Percentiles rank a stretch among this genome's conserved stretches.
Evolutionary conservation across 2,329 filamentous ascomycete genomes (phyloP).

Genomic region (Elsinoe necatrix): DNA sequence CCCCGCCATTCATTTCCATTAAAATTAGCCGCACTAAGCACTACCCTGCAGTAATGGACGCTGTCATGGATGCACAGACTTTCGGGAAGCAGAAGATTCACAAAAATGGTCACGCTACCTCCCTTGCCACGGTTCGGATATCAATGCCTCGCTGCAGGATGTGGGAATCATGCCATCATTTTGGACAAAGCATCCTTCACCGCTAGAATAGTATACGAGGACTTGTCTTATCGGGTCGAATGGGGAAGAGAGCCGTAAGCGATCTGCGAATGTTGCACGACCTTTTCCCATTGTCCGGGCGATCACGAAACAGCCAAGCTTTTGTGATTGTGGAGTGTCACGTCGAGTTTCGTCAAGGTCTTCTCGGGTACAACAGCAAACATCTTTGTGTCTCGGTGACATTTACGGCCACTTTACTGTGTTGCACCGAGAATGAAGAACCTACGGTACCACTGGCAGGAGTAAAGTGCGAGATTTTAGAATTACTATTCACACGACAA

Average conservation of each 20-base stretch:
- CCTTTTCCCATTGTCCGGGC: not conserved
- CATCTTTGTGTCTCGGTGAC: too few relatives aligned
- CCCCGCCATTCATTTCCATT: not conserved
- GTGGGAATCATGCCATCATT: conserved; percentile 6
- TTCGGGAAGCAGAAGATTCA: not conserved
- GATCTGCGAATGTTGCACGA: not conserved
- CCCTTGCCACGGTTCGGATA: not conserved
- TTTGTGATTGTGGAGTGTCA: conserved; percentile 1
- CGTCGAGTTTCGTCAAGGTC: not conserved
- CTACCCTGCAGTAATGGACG: not conserved
- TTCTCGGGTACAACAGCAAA: not conserved
- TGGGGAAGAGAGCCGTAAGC: not conserved
- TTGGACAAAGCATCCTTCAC: not conserved
- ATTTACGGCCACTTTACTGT: too few relatives aligned
- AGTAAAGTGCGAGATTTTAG: too few relatives aligned
- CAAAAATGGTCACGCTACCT: conserved; percentile 10
- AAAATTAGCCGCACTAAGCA: conserved; percentile 5
- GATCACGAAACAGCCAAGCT: not conserved
- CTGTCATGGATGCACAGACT: conserved; percentile 10
- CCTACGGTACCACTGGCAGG: too few relatives aligned
- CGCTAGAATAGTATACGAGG: not conserved
- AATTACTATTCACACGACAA: not conserved
- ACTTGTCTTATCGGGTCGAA: not conserved
- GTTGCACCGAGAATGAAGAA: too few relatives aligned
- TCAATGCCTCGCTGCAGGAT: conserved; percentile 1